phyloP scores from a whole-genome alignment of 2,329 filamentous ascomycete species.

The Alternaria dauci region DNA sequence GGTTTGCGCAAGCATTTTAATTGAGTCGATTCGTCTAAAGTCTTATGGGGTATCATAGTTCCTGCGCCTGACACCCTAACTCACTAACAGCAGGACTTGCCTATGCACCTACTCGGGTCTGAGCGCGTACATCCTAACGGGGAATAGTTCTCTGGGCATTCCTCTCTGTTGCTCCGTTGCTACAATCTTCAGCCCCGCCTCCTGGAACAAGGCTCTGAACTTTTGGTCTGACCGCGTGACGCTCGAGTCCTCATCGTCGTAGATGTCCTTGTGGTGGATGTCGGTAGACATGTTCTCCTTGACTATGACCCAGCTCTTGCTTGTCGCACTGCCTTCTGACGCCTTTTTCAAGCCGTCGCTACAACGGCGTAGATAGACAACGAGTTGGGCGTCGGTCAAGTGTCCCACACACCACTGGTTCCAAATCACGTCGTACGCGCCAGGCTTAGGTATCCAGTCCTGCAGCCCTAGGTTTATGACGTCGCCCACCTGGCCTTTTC shows the following conservation, averaged over 20 bases:
- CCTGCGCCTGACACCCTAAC: slow-evolving; percentile 6
- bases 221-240: slow-evolving; percentile 80
- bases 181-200: slow-evolving; percentile 70
- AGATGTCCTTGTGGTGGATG: slow-evolving; percentile 67
- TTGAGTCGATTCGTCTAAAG: slow-evolving; percentile 1
- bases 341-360: slow-evolving; percentile 55
- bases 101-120: slow-evolving; percentile 56
- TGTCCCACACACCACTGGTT: slow-evolving; percentile 91
- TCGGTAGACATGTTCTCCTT: slow-evolving; percentile 80
- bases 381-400: slow-evolving; percentile 76
- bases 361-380: slow-evolving; percentile 71
- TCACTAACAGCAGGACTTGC: not conserved
- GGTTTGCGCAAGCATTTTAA: not conserved
- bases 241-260: slow-evolving; percentile 77
- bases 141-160: slow-evolving; percentile 73
- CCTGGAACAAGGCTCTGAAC: slow-evolving; percentile 73
- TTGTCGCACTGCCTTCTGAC: slow-evolving; percentile 42
- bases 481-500: slow-evolving; percentile 62
- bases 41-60: slow-evolving; percentile 13
- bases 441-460: slow-evolving; percentile 65
- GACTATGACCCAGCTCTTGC: slow-evolving; percentile 68
- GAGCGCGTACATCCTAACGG: slow-evolving; percentile 81
- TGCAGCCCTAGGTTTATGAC: slow-evolving; percentile 79
- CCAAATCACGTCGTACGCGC: slow-evolving; percentile 82
- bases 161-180: slow-evolving; percentile 59